These are phyloP conservation scores for Barnettozyma hawaiiensis DNA, from an alignment of 1,139 yeast species.

Conservation along the genomic window DNA sequence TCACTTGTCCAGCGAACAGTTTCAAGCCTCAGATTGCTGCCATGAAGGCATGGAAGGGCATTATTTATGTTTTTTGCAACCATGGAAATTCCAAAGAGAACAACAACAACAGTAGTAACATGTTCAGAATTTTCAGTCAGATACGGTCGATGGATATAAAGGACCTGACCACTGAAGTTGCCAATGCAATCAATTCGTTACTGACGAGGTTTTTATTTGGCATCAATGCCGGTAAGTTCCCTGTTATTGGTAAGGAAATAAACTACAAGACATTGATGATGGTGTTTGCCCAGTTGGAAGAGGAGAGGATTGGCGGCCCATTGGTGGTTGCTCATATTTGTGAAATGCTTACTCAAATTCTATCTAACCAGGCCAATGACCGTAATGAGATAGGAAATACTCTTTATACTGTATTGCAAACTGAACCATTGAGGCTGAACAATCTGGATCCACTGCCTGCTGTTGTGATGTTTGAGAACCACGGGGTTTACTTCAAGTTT, in stretches of 20 bases:
- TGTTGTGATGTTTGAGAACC: constrained; percentile 7
- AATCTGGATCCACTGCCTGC: constrained; percentile 14
- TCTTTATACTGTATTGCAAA: constrained; percentile 10
- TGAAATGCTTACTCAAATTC: not conserved
- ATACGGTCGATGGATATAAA: not conserved
- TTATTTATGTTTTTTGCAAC: constrained; percentile 14
- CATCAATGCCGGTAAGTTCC: constrained; percentile 1
- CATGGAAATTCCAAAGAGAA: not conserved
- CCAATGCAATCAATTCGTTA: not conserved
- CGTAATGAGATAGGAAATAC: not conserved
- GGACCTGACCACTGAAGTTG: not conserved
- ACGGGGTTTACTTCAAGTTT: constrained; percentile 5
- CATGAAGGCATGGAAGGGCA: constrained; percentile 17
- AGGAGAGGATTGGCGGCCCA: not conserved
- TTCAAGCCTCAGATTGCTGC: constrained; percentile 4
- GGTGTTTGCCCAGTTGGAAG: not conserved
- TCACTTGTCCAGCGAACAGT: not conserved
- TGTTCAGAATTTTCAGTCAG: constrained; percentile 1
- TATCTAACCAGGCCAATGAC: not conserved
- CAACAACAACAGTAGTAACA: not conserved
- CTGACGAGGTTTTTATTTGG: constrained; percentile 1
- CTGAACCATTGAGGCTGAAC: constrained; percentile 15
- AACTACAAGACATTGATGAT: not conserved
- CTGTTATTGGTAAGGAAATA: not conserved
- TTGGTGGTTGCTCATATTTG: not conserved